These are phyloP conservation scores for Hippophae gyantsensis DNA, from an alignment of 306 rosid species.

Conservation along the genomic window DNA sequence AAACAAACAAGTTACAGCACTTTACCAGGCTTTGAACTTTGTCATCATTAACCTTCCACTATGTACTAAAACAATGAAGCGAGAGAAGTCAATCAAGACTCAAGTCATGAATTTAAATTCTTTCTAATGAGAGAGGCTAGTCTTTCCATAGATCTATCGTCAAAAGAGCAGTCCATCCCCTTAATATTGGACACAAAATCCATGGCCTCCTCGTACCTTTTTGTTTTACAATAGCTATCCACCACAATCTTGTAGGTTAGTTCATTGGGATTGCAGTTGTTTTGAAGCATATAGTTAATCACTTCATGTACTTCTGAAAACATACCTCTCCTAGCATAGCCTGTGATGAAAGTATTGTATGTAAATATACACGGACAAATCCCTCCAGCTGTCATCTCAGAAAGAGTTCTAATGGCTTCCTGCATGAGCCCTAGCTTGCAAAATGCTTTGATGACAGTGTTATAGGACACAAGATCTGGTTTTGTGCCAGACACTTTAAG, in stretches of 20 bases:
- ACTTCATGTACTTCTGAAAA: slow-evolving; percentile 78
- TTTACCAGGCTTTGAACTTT: no score
- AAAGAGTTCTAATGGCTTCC: slow-evolving; percentile 71
- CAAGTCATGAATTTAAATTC: slow-evolving; percentile 15
- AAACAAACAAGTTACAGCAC: no score
- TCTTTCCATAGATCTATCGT: slow-evolving; percentile 42
- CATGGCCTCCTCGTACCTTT: slow-evolving; percentile 58
- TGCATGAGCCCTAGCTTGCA: slow-evolving; percentile 84
- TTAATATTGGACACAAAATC: slow-evolving; percentile 58
- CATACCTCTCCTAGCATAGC: slow-evolving; percentile 56
- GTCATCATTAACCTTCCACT: no score
- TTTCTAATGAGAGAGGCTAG: slow-evolving; percentile 53
- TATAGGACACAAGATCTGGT: slow-evolving; percentile 50
- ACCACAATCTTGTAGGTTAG: slow-evolving; percentile 77
- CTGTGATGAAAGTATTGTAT: slow-evolving; percentile 81
- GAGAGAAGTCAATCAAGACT: slow-evolving; percentile 3
- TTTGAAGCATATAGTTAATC: slow-evolving; percentile 67
- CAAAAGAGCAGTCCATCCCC: slow-evolving; percentile 45
- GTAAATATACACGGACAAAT: slow-evolving; percentile 76
- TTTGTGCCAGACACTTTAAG: slow-evolving; percentile 48
- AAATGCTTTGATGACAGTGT: slow-evolving; percentile 80
- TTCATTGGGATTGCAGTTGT: slow-evolving; percentile 74
- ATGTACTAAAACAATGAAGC: not conserved
- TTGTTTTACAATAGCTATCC: slow-evolving; percentile 70
- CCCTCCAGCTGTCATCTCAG: slow-evolving; percentile 67